phyloP scores from a whole-genome alignment of 148 eudicot species.

The Vaccinium darrowii region DNA sequence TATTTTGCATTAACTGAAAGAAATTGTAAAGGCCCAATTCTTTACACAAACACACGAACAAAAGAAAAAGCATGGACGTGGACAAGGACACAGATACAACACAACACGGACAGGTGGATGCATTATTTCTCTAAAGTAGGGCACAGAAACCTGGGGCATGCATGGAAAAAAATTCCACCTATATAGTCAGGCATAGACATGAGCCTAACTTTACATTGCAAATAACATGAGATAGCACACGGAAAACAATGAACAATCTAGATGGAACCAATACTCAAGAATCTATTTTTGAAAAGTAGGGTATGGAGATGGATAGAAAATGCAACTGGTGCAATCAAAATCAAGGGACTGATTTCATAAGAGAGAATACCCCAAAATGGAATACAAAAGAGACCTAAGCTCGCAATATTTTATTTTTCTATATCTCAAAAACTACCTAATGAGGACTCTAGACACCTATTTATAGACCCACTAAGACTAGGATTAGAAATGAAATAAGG shows the following conservation, averaged over 20 bases:
- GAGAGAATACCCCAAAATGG: too few relatives aligned
- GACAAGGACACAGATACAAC: not conserved
- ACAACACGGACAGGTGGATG: not conserved
- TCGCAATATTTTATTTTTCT: too few relatives aligned
- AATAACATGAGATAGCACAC: not conserved
- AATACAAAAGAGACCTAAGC: too few relatives aligned
- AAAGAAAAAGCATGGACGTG: too few relatives aligned
- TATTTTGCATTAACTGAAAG: not conserved
- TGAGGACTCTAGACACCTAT: too few relatives aligned
- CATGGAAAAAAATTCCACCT: not conserved
- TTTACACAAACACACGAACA: not conserved
- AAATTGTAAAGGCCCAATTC: not conserved
- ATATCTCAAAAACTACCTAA: too few relatives aligned
- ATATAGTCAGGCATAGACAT: not conserved
- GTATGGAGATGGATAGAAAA: not conserved
- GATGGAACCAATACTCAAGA: not conserved
- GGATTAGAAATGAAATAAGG: too few relatives aligned
- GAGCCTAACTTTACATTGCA: not conserved
- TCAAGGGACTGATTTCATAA: too few relatives aligned
- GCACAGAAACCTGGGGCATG: not conserved
- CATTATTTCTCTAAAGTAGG: not conserved
- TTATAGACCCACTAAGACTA: too few relatives aligned
- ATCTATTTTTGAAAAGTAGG: not conserved
- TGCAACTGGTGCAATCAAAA: not conserved
- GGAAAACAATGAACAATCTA: conserved; percentile 3